Evolutionary conservation across 2,329 filamentous ascomycete species (phyloP).

Genomic region (Curvularia sp.): DNA sequence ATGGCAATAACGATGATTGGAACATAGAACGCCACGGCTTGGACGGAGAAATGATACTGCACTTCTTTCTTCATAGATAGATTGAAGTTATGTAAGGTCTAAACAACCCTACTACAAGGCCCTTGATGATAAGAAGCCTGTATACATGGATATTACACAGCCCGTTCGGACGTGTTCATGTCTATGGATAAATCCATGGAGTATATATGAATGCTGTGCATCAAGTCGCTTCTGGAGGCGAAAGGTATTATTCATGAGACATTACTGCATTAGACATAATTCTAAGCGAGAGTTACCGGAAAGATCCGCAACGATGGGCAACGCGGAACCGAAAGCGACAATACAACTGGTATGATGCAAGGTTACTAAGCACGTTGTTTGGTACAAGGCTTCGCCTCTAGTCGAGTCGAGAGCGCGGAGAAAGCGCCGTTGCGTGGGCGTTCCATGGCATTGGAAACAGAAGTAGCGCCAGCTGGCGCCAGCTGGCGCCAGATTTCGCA

Average conservation of each 20-base stretch:
- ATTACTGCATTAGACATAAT: conserved; percentile 15
- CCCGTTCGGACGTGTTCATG: background rate
- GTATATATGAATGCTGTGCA: background rate
- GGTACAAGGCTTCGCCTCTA: background rate
- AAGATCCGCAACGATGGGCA: background rate
- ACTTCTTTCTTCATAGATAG: background rate
- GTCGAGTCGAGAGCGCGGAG: background rate
- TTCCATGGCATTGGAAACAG: background rate
- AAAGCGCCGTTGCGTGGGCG: background rate
- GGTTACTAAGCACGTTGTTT: background rate
- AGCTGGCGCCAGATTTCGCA: background rate
- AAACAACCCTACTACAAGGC: background rate
- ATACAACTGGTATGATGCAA: background rate
- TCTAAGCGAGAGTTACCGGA: background rate
- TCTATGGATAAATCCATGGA: background rate
- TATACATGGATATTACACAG: background rate
- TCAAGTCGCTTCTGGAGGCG: background rate
- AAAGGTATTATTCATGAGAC: conserved; percentile 5
- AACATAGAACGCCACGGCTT: background rate
- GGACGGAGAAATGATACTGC: background rate
- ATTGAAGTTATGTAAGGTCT: background rate
- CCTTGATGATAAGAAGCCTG: background rate
- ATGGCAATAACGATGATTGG: background rate
- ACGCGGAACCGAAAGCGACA: background rate
- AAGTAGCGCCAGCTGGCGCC: background rate